Evolutionary conservation across 1,284 basidiomycete genomes (phyloP), one percentile per base, ranked within the genome.

Genomic region (Taiwanofungus camphoratus): DNA sequence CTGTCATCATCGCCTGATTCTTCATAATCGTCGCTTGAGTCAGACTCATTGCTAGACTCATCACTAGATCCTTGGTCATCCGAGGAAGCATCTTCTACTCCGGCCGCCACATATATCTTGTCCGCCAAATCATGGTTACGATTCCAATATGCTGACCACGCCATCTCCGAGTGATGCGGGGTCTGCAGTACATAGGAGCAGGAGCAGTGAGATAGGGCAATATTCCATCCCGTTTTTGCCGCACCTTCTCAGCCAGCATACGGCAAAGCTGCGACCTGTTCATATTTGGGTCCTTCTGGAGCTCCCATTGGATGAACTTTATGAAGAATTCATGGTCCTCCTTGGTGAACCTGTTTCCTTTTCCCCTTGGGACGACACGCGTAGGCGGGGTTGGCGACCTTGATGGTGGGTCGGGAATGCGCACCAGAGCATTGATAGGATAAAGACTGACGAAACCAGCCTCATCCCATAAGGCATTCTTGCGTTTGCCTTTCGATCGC

Each of bases 321-420:
- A 80, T 64, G 54, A 87, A 81, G 51, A 72, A 87, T 2, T 71
- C 68, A 30, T 71, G 69, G 54, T 87, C 82, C 51, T 78, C 75
- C 16, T 70, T 64, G 1, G 82, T 86, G 53, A 79, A 87, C 55
- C 64, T 76, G 48, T 79, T 72, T 38, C 79, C 66, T 11, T 69
- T 66, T 27, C n/a, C n/a, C n/a, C 26, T 29, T 33, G 31, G 56
- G 53, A 20, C 64, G 19, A 78, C 55, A 40, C 60, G 59, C 4
- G 65, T 70, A 3, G 83, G 83, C 23, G 82, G 82, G 2, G 70
- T 76, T 2, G 83, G 83, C n/a, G 77, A 77, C 31, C 79, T 74
- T 16, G 79, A 78, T 7, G 80, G 79, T 11, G 78, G 75, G 8
- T 70, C 67, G 2, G 81, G 80, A 32, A 80, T 64, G 15, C 36